Conservation (phyloP, 179 eudicot species). For the Silene vulgaris region DNA sequence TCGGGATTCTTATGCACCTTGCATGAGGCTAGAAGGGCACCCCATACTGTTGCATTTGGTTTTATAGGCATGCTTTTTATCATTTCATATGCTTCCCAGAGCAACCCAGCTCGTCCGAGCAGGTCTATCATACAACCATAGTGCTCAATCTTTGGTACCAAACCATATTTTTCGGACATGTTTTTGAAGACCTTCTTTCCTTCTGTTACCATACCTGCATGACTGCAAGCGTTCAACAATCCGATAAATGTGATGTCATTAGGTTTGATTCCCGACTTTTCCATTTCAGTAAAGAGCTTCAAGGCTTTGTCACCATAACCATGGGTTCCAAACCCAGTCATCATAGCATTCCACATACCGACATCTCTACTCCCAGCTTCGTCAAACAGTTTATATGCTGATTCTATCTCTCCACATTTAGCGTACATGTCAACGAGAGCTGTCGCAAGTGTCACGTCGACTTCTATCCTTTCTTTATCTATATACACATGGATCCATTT, state of each 20-base stretch:
- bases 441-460: slow-evolving; percentile 28
- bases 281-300: slow-evolving; percentile 31
- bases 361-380: slow-evolving; percentile 29
- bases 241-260: slow-evolving; percentile 36
- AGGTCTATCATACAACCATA: slow-evolving; percentile 37
- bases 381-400: slow-evolving; percentile 25
- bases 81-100: slow-evolving; percentile 26
- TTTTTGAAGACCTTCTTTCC: slow-evolving; percentile 22
- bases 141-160: slow-evolving; percentile 31
- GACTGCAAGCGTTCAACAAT: slow-evolving; percentile 38
- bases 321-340: slow-evolving; percentile 33
- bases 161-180: slow-evolving; percentile 19
- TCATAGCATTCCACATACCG: slow-evolving; percentile 36
- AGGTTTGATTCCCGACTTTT: slow-evolving; percentile 16
- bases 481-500: slow-evolving; percentile 34
- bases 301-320: slow-evolving; percentile 34
- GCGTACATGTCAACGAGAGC: slow-evolving; percentile 38
- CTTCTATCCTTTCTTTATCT: slow-evolving; percentile 23
- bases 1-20: slow-evolving; percentile 23
- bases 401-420: slow-evolving; percentile 36
- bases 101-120: slow-evolving; percentile 30
- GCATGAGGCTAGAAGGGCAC: slow-evolving; percentile 28
- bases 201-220: slow-evolving; percentile 29
- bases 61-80: slow-evolving; percentile 29
- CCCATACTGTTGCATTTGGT: slow-evolving; percentile 29